Evolutionary conservation across 805 yeast species (phyloP), one percentile per base, ranked within the genome.

Genomic region (Zygoascus flipseniorum): DNA sequence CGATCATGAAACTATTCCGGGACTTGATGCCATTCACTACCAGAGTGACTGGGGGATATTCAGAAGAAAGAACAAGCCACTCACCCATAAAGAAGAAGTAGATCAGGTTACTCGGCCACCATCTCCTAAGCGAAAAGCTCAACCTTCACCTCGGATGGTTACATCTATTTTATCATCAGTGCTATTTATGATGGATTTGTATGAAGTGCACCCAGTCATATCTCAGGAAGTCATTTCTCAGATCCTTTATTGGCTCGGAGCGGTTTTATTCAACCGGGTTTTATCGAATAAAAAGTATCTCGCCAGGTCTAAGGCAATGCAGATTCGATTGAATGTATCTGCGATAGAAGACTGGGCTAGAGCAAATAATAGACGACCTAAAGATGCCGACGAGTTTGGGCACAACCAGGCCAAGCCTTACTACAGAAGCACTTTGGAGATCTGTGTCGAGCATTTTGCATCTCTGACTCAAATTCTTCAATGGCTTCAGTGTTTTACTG

Each of bases 341-440:
- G 78, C 86, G 5, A 70, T 93, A 45, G 97, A 93, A 68, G 97
- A 93, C 64, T 93, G 99, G 99, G 78, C 92, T 31, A 78, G 95
- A 55, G 75, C 80, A 5, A 85, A 83, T 60, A 80, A 82, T 61
- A 72, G 77, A 58, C 73, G 74, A 31, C 79, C 81, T 13, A 68
- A 66, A 52, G 60, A 67, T 23, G 58, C 59, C 32, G 65, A 62
- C 44, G 64, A 60, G 50, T 61, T 60, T 50, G 55, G 58, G 10
- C 31, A 46, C 20, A 35, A 78, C 63, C 31, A 46, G 4, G n/a
- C 16, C n/a, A 46, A 50, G 18, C 35, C 32, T 18, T 31, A 23
- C 8, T 86, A 85, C 65, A 79, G 78, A 50, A 74, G 88, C 0
- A 72, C 88, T 50, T 81, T 75, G 61, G 77, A 78, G 50, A 77